Evolutionary conservation across 345 rosid genomes (phyloP).

Genomic region (Cochlearia excelsa): DNA sequence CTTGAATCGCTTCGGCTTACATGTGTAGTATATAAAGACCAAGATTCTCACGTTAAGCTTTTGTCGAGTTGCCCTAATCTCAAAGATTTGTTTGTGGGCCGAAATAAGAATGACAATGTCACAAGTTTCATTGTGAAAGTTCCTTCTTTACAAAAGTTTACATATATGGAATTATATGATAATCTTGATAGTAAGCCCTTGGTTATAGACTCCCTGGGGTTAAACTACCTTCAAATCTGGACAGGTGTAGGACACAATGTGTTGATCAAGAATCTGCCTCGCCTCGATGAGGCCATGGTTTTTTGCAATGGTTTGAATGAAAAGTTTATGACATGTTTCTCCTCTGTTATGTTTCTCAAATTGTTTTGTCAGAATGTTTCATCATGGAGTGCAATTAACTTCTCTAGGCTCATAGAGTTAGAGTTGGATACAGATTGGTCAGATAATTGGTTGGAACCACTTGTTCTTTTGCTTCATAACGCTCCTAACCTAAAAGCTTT

Average conservation of each 20-base stretch:
- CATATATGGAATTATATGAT: neutral
- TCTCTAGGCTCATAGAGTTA: no score
- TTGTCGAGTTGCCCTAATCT: constrained; percentile 18
- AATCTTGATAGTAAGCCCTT: neutral
- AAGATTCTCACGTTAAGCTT: constrained; percentile 18
- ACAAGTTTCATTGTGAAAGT: constrained; percentile 17
- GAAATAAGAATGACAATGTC: neutral
- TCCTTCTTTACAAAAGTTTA: constrained; percentile 1
- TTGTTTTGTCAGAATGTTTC: neutral
- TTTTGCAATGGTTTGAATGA: neutral
- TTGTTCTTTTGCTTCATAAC: no score
- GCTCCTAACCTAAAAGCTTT: no score
- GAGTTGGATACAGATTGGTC: no score
- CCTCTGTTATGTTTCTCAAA: constrained; percentile 4
- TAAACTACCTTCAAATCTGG: neutral
- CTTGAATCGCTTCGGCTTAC: neutral
- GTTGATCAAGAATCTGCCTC: neutral
- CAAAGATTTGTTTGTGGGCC: neutral
- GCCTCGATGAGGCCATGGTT: neutral
- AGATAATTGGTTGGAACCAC: no score
- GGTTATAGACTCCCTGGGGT: constrained; percentile 15
- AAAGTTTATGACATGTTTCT: constrained; percentile 3
- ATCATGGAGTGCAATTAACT: no score
- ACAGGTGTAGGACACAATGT: neutral
- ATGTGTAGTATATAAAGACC: constrained; percentile 1